Percentiles rank a stretch among this genome's conserved stretches.
These are phyloP conservation scores for Sclerotinia subarctica DNA, from an alignment of 2,329 filamentous ascomycete genomes.

Conservation along the genomic window DNA sequence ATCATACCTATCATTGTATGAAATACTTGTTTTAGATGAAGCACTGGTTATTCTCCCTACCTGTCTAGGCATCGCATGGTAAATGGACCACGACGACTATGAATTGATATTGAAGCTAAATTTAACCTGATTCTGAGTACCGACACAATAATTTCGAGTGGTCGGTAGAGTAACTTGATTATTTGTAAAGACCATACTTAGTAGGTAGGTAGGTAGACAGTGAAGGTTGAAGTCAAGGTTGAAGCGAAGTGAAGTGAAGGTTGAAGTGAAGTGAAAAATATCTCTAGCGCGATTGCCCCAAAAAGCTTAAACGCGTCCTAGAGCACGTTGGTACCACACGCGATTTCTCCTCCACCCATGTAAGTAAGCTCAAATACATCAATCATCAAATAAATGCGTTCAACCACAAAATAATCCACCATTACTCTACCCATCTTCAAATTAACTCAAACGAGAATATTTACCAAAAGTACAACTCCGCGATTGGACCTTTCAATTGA, in stretches of 20 bases:
- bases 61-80: neutral
- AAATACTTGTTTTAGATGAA: neutral
- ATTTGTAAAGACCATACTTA: neutral
- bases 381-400: constrained; percentile 3
- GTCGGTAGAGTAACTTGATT: neutral
- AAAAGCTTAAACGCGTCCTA: constrained; percentile 18
- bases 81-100: neutral
- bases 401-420: constrained; percentile 1
- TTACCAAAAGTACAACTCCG: neutral
- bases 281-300: neutral
- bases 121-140: neutral
- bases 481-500: constrained; percentile 19
- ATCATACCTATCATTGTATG: neutral
- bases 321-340: constrained; percentile 12
- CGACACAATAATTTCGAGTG: neutral
- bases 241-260: neutral
- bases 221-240: neutral
- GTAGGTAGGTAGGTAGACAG: neutral
- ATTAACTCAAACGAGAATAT: neutral
- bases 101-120: neutral
- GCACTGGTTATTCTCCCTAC: neutral
- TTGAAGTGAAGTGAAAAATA: neutral
- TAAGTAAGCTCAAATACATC: constrained; percentile 10
- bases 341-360: constrained; percentile 18
- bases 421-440: neutral